phyloP scores from a whole-genome alignment of 129 eudicot species.

The carrot (Daucus carota) region DNA sequence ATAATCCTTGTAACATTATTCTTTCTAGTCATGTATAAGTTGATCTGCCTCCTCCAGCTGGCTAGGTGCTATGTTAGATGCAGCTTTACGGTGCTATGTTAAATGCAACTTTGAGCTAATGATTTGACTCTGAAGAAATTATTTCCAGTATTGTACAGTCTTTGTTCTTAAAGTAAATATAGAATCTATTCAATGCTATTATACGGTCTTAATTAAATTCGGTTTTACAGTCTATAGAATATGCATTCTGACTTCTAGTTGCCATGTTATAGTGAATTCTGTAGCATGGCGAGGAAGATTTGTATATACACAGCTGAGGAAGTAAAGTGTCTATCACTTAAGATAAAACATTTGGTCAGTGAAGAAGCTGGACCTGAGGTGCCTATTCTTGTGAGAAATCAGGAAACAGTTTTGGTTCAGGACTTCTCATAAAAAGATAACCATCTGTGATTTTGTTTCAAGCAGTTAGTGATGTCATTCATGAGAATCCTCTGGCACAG shows the following conservation, averaged over 20 bases:
- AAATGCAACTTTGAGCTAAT: no score
- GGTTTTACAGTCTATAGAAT: not conserved
- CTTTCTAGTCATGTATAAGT: no score
- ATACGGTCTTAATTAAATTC: not conserved
- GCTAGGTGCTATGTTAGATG: no score
- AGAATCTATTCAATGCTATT: no score
- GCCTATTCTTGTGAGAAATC: not conserved
- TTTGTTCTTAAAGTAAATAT: no score
- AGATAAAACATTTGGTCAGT: slow-evolving; percentile 43
- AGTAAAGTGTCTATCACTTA: slow-evolving; percentile 79
- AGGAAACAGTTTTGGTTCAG: not conserved
- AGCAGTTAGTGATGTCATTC: not conserved
- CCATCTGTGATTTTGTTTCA: slow-evolving; percentile 8
- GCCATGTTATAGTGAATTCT: slow-evolving; percentile 59
- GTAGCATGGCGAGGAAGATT: slow-evolving; percentile 88
- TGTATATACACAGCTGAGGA: slow-evolving; percentile 76
- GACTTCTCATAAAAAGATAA: not conserved
- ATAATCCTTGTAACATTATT: no score
- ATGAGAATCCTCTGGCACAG: not conserved
- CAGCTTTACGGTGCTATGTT: no score
- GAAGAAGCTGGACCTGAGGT: slow-evolving; percentile 38
- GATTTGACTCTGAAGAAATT: no score
- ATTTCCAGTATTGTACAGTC: no score
- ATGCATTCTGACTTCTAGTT: slow-evolving; percentile 3
- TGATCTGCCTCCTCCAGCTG: no score